Conservation (phyloP, 129 eudicot species). For the Tagetes patula region DNA sequence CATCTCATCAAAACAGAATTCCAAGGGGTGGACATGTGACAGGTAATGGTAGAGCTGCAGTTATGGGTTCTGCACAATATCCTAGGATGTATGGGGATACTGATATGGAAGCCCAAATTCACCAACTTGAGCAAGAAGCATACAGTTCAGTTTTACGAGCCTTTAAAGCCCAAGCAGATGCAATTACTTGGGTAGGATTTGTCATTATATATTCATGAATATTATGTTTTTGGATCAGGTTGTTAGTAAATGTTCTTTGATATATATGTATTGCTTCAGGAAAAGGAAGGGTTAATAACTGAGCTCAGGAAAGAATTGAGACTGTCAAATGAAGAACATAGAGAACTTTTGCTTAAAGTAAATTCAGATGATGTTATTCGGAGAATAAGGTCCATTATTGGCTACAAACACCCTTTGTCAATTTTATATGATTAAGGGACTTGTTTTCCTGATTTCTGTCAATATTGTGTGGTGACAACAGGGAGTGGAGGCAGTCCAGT, state of each 20-base stretch:
- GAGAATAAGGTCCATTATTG: slow-evolving; percentile 65
- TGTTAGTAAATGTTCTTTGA: background rate
- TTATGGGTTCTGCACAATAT: slow-evolving; percentile 57
- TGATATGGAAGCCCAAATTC: slow-evolving; percentile 94
- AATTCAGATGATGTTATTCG: slow-evolving; percentile 76
- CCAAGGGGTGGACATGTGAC: slow-evolving; percentile 77
- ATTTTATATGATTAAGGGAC: background rate
- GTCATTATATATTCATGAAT: slow-evolving; percentile 14
- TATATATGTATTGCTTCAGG: slow-evolving; percentile 50
- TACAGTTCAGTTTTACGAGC: slow-evolving; percentile 66
- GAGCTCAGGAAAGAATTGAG: slow-evolving; percentile 91
- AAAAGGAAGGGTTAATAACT: slow-evolving; percentile 85
- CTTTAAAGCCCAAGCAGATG: slow-evolving; percentile 88
- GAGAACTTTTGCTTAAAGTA: slow-evolving; percentile 77
- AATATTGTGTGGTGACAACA: slow-evolving; percentile 11
- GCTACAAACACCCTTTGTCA: background rate
- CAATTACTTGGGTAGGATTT: slow-evolving; percentile 80
- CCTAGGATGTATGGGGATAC: slow-evolving; percentile 61
- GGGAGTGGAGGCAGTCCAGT: slow-evolving; percentile 91
- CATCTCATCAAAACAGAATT: slow-evolving; percentile 80
- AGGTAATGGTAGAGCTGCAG: slow-evolving; percentile 79
- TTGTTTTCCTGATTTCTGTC: slow-evolving; percentile 15
- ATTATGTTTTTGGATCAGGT: slow-evolving; percentile 23
- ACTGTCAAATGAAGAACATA: slow-evolving; percentile 89
- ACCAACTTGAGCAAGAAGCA: slow-evolving; percentile 74